These are phyloP conservation scores for Pelomyxa schiedti DNA, from an alignment of 78 protist species.

Conservation along the genomic window DNA sequence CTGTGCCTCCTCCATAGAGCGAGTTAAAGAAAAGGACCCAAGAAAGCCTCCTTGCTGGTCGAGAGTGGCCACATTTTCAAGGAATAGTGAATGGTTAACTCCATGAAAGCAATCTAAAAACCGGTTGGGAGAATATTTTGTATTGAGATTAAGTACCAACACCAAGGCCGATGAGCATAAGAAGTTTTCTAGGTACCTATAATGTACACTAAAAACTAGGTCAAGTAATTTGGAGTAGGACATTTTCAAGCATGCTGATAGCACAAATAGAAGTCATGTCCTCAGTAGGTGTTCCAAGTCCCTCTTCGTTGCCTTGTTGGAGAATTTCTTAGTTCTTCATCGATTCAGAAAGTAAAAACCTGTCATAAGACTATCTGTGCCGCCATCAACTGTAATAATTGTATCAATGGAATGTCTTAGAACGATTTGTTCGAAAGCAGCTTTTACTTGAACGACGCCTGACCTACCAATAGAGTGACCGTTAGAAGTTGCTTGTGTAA, in stretches of 20 bases:
- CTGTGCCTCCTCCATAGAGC: neutral
- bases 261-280: neutral
- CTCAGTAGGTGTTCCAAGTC: conserved; percentile 3
- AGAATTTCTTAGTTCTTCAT: too few species aligned
- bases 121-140: too few species aligned
- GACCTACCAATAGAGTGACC: too few species aligned
- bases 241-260: neutral
- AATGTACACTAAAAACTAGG: too few species aligned
- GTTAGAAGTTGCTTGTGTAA: too few species aligned
- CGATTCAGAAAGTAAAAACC: too few species aligned
- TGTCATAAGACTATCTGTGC: neutral
- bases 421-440: neutral
- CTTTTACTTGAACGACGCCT: neutral
- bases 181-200: too few species aligned
- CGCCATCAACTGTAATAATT: conserved; percentile 5
- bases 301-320: conserved; percentile 5
- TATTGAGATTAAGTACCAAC: too few species aligned
- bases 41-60: neutral
- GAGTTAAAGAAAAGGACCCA: neutral
- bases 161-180: neutral
- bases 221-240: neutral
- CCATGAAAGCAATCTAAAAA: neutral
- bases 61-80: neutral
- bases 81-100: neutral
- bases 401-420: neutral